These are phyloP conservation scores for Arthrobotrys sphaeroides DNA, from an alignment of 2,329 filamentous ascomycete species.

Conservation along the genomic window DNA sequence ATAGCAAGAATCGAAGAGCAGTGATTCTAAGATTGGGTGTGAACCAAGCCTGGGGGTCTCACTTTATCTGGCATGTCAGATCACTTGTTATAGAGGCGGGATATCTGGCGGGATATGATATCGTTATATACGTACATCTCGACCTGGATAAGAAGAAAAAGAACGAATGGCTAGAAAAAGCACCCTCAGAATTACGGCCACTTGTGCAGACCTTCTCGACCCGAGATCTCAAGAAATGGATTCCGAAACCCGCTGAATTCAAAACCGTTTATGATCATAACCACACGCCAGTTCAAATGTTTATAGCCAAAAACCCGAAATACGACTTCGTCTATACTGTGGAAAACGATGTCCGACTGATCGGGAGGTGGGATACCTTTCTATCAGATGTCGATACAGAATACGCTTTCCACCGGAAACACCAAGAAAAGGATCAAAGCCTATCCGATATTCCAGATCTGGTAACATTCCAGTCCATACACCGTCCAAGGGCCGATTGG, in stretches of 20 bases:
- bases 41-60: constrained; percentile 14
- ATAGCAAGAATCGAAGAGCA: constrained; percentile 8
- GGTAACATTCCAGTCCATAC: constrained; percentile 17
- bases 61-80: constrained; percentile 19
- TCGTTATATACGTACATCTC: constrained; percentile 33
- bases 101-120: constrained; percentile 19
- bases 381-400: constrained; percentile 24
- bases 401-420: constrained; percentile 31
- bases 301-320: constrained; percentile 10
- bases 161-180: constrained; percentile 1
- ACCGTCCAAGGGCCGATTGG: constrained; percentile 7
- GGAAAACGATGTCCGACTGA: constrained; percentile 21
- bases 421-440: constrained; percentile 16
- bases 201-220: constrained; percentile 30
- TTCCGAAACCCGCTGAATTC: constrained; percentile 11
- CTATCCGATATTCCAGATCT: constrained; percentile 20
- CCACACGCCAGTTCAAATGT: constrained; percentile 20
- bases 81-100: constrained; percentile 41
- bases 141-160: not conserved
- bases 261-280: constrained; percentile 33
- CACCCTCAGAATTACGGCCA: constrained; percentile 16
- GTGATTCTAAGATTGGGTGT: constrained; percentile 7
- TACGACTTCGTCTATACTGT: constrained; percentile 29
- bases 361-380: constrained; percentile 32
- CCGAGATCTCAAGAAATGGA: constrained; percentile 21